These are phyloP conservation scores for Emmonsia crescens DNA, from an alignment of 2,329 filamentous ascomycete species.

Conservation along the genomic window DNA sequence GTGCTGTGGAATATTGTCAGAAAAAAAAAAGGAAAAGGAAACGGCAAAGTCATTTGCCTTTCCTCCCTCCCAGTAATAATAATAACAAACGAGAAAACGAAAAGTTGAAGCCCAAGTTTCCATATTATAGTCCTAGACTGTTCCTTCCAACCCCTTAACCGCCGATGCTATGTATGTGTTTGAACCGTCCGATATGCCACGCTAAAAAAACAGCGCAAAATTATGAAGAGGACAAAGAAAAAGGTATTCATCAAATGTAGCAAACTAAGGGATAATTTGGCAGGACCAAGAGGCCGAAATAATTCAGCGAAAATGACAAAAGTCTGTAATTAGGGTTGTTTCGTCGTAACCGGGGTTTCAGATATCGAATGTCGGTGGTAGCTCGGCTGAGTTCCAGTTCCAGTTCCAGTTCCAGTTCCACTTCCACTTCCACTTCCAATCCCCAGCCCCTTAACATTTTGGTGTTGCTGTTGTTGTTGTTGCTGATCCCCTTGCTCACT, in stretches of 20 bases:
- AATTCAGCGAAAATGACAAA: not conserved
- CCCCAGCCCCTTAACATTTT: not conserved
- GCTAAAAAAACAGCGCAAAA: not conserved
- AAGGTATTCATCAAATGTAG: not conserved
- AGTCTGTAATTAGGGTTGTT: not conserved
- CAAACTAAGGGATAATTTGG: not conserved
- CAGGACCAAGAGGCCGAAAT: not conserved
- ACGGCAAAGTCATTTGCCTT: not conserved
- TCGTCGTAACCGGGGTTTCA: not conserved
- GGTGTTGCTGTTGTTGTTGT: slow-evolving; percentile 8
- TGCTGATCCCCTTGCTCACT: slow-evolving; percentile 28
- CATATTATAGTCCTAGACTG: not conserved
- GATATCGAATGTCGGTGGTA: not conserved
- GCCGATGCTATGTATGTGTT: not conserved
- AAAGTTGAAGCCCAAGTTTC: not conserved
- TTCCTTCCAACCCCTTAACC: not conserved
- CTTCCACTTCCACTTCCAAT: not conserved
- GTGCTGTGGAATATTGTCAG: not conserved
- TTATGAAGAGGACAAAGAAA: not conserved
- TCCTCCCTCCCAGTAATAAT: not conserved
- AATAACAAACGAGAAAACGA: not conserved
- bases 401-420: not conserved
- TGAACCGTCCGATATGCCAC: not conserved
- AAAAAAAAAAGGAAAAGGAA: not conserved
- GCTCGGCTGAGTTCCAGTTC: not conserved